phyloP scores from a whole-genome alignment of 2,329 filamentous ascomycete species.

The Alternaria longipes region DNA sequence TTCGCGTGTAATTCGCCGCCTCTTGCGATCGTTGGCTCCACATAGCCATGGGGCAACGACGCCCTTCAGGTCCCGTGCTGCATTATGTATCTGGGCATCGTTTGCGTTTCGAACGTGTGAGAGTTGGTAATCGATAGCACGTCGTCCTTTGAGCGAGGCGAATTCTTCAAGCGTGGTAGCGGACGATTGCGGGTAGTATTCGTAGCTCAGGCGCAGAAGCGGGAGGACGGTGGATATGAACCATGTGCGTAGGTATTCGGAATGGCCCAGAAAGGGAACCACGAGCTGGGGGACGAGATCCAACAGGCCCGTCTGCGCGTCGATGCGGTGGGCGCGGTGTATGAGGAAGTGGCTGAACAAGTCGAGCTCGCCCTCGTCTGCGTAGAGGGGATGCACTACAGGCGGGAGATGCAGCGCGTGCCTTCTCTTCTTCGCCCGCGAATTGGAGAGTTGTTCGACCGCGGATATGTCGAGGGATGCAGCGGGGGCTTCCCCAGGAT shows the following conservation, averaged over 20 bases:
- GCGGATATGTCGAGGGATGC: slow-evolving; percentile 62
- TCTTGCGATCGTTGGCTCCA: slow-evolving; percentile 68
- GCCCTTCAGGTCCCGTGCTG: slow-evolving; percentile 72
- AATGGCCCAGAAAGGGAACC: slow-evolving; percentile 71
- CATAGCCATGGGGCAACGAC: slow-evolving; percentile 79
- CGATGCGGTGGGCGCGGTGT: slow-evolving; percentile 73
- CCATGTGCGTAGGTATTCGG: slow-evolving; percentile 71
- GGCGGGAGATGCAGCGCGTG: slow-evolving; percentile 70
- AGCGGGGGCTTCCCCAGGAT: slow-evolving; percentile 48
- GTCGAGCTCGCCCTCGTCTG: slow-evolving; percentile 62
- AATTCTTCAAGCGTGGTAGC: slow-evolving; percentile 70
- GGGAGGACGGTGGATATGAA: slow-evolving; percentile 74
- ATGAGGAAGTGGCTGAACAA: slow-evolving; percentile 71
- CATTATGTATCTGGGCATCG: slow-evolving; percentile 36
- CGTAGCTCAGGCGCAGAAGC: slow-evolving; percentile 71
- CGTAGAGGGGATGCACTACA: slow-evolving; percentile 62
- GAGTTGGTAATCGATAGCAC: slow-evolving; percentile 70
- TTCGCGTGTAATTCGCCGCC: slow-evolving; percentile 53
- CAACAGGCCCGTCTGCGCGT: slow-evolving; percentile 76
- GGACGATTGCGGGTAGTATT: slow-evolving; percentile 69
- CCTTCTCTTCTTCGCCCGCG: slow-evolving; percentile 70
- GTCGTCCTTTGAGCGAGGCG: slow-evolving; percentile 66
- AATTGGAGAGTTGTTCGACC: slow-evolving; percentile 68
- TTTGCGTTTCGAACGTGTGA: slow-evolving; percentile 32
- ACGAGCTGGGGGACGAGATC: slow-evolving; percentile 73